Evolutionary conservation across 306 rosid species (phyloP).

Genomic region (Sophora flavescens): DNA sequence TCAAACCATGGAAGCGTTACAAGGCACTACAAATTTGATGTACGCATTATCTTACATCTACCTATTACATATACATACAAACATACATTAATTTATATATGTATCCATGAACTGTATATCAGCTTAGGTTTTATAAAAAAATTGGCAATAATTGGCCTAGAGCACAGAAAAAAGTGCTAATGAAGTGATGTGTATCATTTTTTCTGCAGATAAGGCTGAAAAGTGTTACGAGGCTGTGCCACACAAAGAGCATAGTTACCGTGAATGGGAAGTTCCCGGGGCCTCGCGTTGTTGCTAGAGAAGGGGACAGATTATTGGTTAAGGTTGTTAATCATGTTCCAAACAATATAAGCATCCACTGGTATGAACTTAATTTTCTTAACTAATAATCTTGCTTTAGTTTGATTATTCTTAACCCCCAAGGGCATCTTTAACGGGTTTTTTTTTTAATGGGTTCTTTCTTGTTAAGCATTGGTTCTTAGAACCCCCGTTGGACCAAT

Average conservation of each 20-base stretch:
- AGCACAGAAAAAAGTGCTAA: neutral
- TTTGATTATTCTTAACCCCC: neutral
- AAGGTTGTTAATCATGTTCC: conserved; percentile 77
- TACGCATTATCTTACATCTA: conserved; percentile 22
- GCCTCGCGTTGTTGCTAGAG: conserved; percentile 69
- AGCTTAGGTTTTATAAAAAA: neutral
- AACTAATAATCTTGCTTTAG: neutral
- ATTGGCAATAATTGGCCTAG: neutral
- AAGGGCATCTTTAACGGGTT: neutral
- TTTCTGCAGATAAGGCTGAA: conserved; percentile 56
- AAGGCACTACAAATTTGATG: conserved; percentile 71
- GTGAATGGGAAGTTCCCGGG: conserved; percentile 79
- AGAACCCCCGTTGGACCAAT: too few relatives aligned
- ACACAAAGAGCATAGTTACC: conserved; percentile 64
- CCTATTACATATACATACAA: too few relatives aligned
- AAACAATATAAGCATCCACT: conserved; percentile 67
- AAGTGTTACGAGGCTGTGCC: conserved; percentile 69
- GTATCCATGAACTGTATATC: too few relatives aligned
- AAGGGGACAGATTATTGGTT: conserved; percentile 73
- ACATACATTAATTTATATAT: too few relatives aligned
- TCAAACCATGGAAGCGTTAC: conserved; percentile 55
- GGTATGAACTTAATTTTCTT: conserved; percentile 56
- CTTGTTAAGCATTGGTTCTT: too few relatives aligned
- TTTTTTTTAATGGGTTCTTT: too few relatives aligned
- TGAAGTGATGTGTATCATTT: neutral